Base-by-base conservation (phyloP, 768 basidiomycete genomes). In the Leccinum variicolor region DNA sequence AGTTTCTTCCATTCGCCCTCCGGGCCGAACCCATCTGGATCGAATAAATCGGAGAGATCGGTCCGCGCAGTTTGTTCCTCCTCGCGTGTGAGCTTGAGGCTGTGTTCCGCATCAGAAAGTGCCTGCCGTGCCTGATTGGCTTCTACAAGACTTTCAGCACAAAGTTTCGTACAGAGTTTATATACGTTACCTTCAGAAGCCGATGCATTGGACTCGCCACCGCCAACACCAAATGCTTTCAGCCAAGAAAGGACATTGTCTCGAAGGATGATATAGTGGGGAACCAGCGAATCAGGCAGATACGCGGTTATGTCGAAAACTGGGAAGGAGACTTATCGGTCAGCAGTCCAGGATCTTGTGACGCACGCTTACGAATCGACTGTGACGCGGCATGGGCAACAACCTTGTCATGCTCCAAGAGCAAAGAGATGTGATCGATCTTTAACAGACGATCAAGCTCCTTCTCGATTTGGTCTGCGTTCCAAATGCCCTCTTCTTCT, bases 1-100 rank as follows among this genome's bases (percentile, higher is more conserved):
- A 99, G 81, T 75, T 96, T 97, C 80, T 96, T 96, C 93, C 93
- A 99, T 75, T 97, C 92, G 51, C 92, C 96, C 26, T 91, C 79
- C 1, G 75, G 69, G 19, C 94, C 94, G 63, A 89, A 97, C 34
- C 81, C 81, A 19, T 84, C 70, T 9, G 73, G 73, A 57, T 85
- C 76, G 66, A 87, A 91, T 23, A 98, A 77, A 56, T 89, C 84
- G 1, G 70, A 72, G 11, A 92, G 69, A 43, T 89, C 87, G 23
- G 79, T 72, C 53, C 81, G 76, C 0, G 85, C 82, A 8, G 78
- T 75, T 26, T 81, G 74, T 54, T 82, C 78, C 25, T 88, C 82
- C 23, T 79, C 75, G 49, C 80, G 77, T 6, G 83, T 71, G 10
- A 74, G 66, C 50, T 79, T 77, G 17, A 93, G 79, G 15, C 77